These are phyloP conservation scores for Phytophthora pluvialis DNA, from an alignment of 352 stramenopile genomes.

Conservation along the genomic window DNA sequence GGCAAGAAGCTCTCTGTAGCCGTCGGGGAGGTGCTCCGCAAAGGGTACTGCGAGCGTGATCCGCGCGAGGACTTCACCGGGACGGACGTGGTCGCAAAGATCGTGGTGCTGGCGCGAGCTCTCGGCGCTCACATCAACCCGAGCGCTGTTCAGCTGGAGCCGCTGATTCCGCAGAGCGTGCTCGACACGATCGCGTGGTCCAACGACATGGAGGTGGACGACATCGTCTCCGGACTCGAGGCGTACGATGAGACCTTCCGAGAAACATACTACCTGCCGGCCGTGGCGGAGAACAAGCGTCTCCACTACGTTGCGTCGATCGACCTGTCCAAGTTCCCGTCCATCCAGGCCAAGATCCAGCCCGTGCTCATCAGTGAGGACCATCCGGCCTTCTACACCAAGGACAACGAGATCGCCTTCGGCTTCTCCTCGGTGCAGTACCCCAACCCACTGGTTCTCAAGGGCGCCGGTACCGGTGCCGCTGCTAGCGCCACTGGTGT, in stretches of 20 bases:
- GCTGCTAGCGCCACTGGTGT: slow-evolving; percentile 72
- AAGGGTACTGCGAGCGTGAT: slow-evolving; percentile 75
- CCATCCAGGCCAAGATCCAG: slow-evolving; percentile 54
- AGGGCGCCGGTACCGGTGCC: slow-evolving; percentile 68
- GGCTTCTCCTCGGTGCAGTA: slow-evolving; percentile 80
- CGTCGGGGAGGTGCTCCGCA: slow-evolving; percentile 50
- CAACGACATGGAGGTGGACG: slow-evolving; percentile 49
- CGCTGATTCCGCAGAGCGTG: slow-evolving; percentile 53
- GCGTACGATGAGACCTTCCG: slow-evolving; percentile 66
- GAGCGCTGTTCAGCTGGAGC: slow-evolving; percentile 56
- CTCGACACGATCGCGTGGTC: slow-evolving; percentile 58
- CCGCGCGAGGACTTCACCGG: slow-evolving; percentile 75
- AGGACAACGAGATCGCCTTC: slow-evolving; percentile 80
- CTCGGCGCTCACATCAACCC: slow-evolving; percentile 61
- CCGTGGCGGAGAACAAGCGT: slow-evolving; percentile 50
- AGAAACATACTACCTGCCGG: slow-evolving; percentile 57
- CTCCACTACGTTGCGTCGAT: slow-evolving; percentile 77
- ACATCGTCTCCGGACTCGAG: slow-evolving; percentile 55
- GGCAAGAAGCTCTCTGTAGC: slow-evolving; percentile 65
- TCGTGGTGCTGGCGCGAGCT: slow-evolving; percentile 68
- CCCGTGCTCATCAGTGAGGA: slow-evolving; percentile 65
- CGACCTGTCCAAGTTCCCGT: slow-evolving; percentile 56
- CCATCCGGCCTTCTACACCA: slow-evolving; percentile 63
- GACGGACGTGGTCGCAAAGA: slow-evolving; percentile 71
- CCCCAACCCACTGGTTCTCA: slow-evolving; percentile 70